phyloP scores from a whole-genome alignment of 768 basidiomycete genomes.

The Rhodotorula sphaerocarpa region DNA sequence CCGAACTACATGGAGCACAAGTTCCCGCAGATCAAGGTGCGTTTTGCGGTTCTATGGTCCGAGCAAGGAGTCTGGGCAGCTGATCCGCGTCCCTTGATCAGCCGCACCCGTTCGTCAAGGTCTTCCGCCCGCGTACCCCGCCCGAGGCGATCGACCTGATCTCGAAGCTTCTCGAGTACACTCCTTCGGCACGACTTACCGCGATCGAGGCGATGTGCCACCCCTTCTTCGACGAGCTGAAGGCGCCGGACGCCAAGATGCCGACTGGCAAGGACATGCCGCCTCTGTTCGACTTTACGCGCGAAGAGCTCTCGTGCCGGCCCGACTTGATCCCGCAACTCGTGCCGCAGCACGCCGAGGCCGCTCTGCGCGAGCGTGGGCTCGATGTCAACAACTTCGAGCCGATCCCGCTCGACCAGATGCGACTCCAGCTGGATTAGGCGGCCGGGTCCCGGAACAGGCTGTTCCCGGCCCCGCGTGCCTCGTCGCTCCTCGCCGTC shows the following conservation, averaged over 20 bases:
- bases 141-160: slow-evolving; percentile 94
- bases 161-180: slow-evolving; percentile 90
- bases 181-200: slow-evolving; percentile 83
- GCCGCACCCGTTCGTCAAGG: slow-evolving; percentile 50
- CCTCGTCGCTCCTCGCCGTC: no score
- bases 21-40: slow-evolving; percentile 98
- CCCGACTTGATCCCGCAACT: slow-evolving; percentile 88
- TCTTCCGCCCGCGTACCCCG: slow-evolving; percentile 94
- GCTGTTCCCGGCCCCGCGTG: no score
- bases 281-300: slow-evolving; percentile 84
- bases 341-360: slow-evolving; percentile 81
- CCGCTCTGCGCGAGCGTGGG: slow-evolving; percentile 73
- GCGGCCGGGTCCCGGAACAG: no score
- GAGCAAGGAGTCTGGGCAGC: no score
- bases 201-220: slow-evolving; percentile 57
- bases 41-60: no score
- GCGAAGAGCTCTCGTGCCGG: slow-evolving; percentile 92
- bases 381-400: slow-evolving; percentile 85
- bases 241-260: slow-evolving; percentile 82
- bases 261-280: slow-evolving; percentile 97
- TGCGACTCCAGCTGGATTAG: slow-evolving; percentile 17
- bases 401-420: slow-evolving; percentile 51
- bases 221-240: slow-evolving; percentile 93
- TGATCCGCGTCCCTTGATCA: no score
- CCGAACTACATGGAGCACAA: slow-evolving; percentile 99